These are phyloP conservation scores for Cornus suecica DNA, from an alignment of 148 eudicot genomes.

Conservation along the genomic window DNA sequence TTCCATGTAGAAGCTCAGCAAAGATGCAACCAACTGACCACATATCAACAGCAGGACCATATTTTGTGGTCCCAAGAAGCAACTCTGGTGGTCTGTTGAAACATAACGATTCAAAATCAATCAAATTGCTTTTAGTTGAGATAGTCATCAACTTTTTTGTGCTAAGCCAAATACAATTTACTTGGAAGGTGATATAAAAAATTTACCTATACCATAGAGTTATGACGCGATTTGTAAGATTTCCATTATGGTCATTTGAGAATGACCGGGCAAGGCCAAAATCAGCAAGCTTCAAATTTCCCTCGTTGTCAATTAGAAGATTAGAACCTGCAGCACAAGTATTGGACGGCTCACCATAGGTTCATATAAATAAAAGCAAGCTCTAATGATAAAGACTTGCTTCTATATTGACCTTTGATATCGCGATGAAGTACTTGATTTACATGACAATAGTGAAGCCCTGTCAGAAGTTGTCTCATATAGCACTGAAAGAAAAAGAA, in stretches of 20 bases:
- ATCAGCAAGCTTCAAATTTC: conserved; percentile 88
- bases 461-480: conserved; percentile 88
- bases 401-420: conserved; percentile 57
- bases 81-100: conserved; percentile 86
- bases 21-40: conserved; percentile 98
- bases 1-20: conserved; percentile 86
- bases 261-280: conserved; percentile 92
- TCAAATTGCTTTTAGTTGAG: neutral
- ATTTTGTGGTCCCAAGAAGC: conserved; percentile 89
- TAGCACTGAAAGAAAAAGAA: conserved; percentile 50
- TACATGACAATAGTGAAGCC: conserved; percentile 92
- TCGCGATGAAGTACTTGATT: conserved; percentile 94
- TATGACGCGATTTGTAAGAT: conserved; percentile 89
- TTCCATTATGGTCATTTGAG: conserved; percentile 74
- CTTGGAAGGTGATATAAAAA: neutral
- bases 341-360: neutral
- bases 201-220: conserved; percentile 87
- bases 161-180: neutral
- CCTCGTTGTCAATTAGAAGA: conserved; percentile 89
- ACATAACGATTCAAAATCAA: neutral
- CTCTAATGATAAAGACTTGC: neutral
- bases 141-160: too few relatives aligned
- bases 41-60: conserved; percentile 99
- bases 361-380: neutral
- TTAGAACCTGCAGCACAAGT: conserved; percentile 57